Percentiles rank a stretch among this genome's conserved stretches.
These are phyloP conservation scores for Elongisporangium senticosum DNA, from an alignment of 352 stramenopile genomes.

Conservation along the genomic window DNA sequence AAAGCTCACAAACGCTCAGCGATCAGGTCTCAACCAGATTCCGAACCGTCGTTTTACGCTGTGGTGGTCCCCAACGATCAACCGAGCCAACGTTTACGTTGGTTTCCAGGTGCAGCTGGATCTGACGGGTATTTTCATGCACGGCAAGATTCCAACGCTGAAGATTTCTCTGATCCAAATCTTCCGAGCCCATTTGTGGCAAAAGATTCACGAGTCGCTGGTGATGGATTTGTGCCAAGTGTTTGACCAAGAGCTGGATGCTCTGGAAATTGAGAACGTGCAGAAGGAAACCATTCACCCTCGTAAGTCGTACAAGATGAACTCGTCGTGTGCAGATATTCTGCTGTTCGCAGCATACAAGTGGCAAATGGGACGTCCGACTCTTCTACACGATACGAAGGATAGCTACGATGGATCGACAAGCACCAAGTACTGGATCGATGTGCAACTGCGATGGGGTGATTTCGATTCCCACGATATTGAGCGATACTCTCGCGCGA, in stretches of 20 bases:
- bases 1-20: conserved; percentile 99
- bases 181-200: conserved; percentile 99
- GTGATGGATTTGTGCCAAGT: conserved; percentile 98
- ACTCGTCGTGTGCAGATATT: conserved; percentile 98
- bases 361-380: conserved; percentile 91
- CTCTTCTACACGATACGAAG: conserved; percentile 90
- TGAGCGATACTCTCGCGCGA: conserved; percentile 97
- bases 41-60: conserved; percentile 99
- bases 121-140: conserved; percentile 99
- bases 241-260: conserved; percentile 99
- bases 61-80: conserved; percentile 99
- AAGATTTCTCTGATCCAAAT: conserved; percentile 98
- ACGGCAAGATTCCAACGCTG: conserved; percentile 99
- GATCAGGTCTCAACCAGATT: conserved; percentile 99
- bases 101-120: conserved; percentile 99
- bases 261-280: conserved; percentile 99
- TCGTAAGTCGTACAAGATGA: conserved; percentile 99
- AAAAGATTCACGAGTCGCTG: conserved; percentile 99
- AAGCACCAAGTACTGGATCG: conserved; percentile 99
- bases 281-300: conserved; percentile 99
- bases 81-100: conserved; percentile 99
- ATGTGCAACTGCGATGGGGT: conserved; percentile 99
- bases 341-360: conserved; percentile 99
- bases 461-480: conserved; percentile 99
- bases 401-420: conserved; percentile 97